Percentiles rank a stretch among this genome's conserved stretches.
phyloP scores from a whole-genome alignment of 768 basidiomycete genomes.

The Trametes meyenii region DNA sequence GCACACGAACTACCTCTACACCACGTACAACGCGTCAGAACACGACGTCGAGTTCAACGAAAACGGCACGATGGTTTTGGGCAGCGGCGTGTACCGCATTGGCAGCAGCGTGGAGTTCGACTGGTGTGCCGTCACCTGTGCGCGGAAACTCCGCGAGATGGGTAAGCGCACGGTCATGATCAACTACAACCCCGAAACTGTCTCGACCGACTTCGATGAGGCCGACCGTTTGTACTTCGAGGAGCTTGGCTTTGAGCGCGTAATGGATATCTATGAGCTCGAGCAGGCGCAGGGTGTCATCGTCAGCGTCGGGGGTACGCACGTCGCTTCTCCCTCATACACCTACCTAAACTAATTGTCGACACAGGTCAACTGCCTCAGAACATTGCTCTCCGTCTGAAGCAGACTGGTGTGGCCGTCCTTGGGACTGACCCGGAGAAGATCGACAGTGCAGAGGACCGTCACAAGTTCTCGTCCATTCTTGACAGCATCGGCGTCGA shows the following conservation, averaged over 20 bases:
- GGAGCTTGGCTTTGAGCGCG: constrained; percentile 95
- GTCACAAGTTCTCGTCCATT: constrained; percentile 98
- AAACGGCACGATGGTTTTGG: constrained; percentile 98
- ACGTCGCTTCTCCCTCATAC: not conserved
- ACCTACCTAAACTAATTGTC: not conserved
- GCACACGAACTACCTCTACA: constrained; percentile 98
- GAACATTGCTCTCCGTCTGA: constrained; percentile 96
- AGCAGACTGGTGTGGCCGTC: constrained; percentile 87
- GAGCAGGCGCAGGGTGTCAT: constrained; percentile 92
- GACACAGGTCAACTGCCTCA: constrained; percentile 89
- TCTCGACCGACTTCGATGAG: constrained; percentile 99
- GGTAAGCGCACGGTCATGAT: constrained; percentile 97
- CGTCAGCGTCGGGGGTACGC: constrained; percentile 93
- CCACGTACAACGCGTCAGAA: constrained; percentile 95
- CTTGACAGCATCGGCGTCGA: constrained; percentile 95
- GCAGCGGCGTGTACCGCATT: constrained; percentile 97
- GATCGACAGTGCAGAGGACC: constrained; percentile 97
- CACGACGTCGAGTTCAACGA: constrained; percentile 97
- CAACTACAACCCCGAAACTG: constrained; percentile 99
- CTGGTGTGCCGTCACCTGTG: constrained; percentile 99
- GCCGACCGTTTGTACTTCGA: constrained; percentile 99
- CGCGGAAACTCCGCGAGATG: constrained; percentile 87
- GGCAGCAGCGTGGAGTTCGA: constrained; percentile 99
- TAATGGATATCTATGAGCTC: constrained; percentile 99
- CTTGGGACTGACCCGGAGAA: constrained; percentile 94